Base-by-base conservation (phyloP, 257 asterid species). In the Eucommia ulmoides region DNA sequence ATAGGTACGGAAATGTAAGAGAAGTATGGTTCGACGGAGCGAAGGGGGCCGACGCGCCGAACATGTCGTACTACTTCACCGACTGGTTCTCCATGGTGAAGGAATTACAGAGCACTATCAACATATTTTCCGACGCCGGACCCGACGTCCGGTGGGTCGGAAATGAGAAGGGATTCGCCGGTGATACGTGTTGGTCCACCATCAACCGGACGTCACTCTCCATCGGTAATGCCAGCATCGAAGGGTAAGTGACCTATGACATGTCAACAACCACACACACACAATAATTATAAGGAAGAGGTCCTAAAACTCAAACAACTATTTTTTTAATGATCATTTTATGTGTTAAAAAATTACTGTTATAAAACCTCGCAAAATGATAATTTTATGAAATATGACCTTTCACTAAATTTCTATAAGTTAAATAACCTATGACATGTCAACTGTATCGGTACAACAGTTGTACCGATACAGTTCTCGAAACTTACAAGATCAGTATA, bases 11-110 rank as follows among this genome's bases (percentile, higher is more conserved):
- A 47, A 69, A 65, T 56, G 73, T 89, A 22, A 68, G 64, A 53
- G 98, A 85, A 65, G 70, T 89, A 73, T 89, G 98, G 98, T 85
- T 89, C 38, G 98, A 85, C 56, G 98, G 98, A 50, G 98, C 98
- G 12, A 89, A 89, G 63, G 98, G 98, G 9, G 3, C 71, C 8
- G 80, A 82, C 52, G 76, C 82, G n/a, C 62, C 81, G 51, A 85
- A 89, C 78, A 85, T 89, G 94, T 76, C 88, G 0, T 89, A 89
- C 51, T 70, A 74, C 62, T 89, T 85, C 68, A 62, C 51, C 0
- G 94, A 81, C 38, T 89, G 98, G 98, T 89, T 89, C 58, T 66
- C 85, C 7, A 78, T 85, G 84, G 96, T 73, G 74, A 78, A 65
- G 74, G 98, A 89, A 52, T 44, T 85, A 49, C 98, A 89, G 65